Conservation (phyloP, 2,329 filamentous ascomycete species). For the Zelopaecilomyces penicillatus region DNA sequence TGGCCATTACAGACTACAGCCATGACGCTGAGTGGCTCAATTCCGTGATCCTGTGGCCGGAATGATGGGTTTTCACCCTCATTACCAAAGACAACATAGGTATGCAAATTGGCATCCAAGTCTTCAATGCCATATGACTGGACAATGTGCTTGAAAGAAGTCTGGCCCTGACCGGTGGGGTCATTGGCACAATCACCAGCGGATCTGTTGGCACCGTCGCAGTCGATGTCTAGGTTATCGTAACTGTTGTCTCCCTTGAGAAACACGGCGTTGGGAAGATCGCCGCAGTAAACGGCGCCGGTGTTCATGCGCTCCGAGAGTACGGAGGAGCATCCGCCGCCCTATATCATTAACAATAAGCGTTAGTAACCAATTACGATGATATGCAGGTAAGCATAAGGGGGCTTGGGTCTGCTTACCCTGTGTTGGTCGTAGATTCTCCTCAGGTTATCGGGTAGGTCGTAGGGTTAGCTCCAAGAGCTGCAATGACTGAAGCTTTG, state of each 20-base stretch:
- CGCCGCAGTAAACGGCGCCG: no score
- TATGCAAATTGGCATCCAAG: constrained; percentile 7
- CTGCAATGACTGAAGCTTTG: background rate
- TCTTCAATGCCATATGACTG: constrained; percentile 3
- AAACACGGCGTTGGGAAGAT: no score
- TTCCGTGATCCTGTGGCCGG: background rate
- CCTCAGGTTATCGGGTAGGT: background rate
- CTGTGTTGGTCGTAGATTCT: background rate
- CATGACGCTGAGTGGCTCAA: constrained; percentile 5
- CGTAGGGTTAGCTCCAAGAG: background rate
- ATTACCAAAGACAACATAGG: constrained; percentile 6
- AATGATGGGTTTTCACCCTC: background rate
- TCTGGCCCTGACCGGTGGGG: constrained; percentile 5
- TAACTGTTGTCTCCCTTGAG: background rate
- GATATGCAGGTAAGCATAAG: no score
- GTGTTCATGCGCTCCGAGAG: no score
- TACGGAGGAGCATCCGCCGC: no score
- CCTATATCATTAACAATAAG: no score
- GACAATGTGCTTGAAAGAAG: constrained; percentile 5
- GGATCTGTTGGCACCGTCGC: constrained; percentile 5
- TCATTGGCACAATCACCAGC: constrained; percentile 5
- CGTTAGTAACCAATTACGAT: no score
- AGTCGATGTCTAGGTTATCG: constrained; percentile 8
- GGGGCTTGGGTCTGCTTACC: background rate
- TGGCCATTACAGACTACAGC: constrained; percentile 7